phyloP scores from a whole-genome alignment of 768 basidiomycete genomes.

The Hericium coralloides region DNA sequence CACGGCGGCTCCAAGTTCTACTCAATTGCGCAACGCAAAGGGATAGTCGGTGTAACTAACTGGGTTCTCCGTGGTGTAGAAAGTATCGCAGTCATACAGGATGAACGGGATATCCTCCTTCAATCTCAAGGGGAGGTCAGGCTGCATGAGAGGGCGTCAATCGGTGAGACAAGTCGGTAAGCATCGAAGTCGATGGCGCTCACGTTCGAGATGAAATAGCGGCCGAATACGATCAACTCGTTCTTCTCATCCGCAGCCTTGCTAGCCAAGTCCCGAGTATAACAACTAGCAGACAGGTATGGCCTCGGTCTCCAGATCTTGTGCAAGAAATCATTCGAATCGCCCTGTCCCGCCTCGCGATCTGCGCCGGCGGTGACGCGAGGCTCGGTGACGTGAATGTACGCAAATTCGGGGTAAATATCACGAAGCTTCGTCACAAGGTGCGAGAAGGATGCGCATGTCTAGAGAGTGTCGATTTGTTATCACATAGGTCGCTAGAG shows the following conservation, averaged over 20 bases:
- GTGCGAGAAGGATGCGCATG: conserved; percentile 17
- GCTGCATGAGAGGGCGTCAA: background rate
- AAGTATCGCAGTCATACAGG: background rate
- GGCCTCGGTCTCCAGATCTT: conserved; percentile 11
- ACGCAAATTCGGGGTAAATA: conserved; percentile 10
- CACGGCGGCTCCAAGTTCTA: no score
- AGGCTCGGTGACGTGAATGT: background rate
- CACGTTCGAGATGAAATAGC: conserved; percentile 23
- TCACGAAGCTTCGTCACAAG: conserved; percentile 16
- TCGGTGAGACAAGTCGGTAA: background rate
- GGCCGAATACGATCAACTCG: conserved; percentile 17
- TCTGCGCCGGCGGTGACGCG: background rate
- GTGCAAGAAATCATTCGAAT: conserved; percentile 12
- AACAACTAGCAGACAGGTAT: conserved; percentile 12
- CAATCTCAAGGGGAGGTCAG: conserved; percentile 11
- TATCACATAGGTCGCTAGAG: background rate
- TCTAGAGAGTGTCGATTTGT: background rate
- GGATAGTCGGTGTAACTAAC: conserved; percentile 8
- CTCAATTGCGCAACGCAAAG: background rate
- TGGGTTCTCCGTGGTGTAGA: conserved; percentile 1
- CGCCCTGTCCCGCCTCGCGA: background rate
- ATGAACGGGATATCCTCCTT: background rate
- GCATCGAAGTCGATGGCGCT: background rate
- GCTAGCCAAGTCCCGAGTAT: conserved; percentile 11
- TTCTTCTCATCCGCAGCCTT: conserved; percentile 10